phyloP scores from a whole-genome alignment of 805 yeast species.

The Ogataea saltuana region DNA sequence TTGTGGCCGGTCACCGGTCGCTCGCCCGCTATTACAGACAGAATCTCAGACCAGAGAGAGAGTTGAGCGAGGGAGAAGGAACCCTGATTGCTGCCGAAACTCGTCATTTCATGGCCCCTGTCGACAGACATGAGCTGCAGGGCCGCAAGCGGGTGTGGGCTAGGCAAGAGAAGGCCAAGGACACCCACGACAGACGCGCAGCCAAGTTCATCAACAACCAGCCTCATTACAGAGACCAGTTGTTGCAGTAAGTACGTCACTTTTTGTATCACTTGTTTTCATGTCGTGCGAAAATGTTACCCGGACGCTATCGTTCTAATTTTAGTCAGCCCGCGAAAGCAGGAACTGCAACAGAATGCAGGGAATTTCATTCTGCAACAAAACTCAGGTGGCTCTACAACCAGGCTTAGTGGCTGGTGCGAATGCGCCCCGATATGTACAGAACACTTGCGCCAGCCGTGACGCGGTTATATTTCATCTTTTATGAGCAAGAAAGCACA shows the following conservation, averaged over 20 bases:
- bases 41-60: conserved; percentile 50
- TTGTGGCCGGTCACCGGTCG: conserved; percentile 79
- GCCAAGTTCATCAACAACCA: conserved; percentile 77
- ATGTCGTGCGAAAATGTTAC: no score
- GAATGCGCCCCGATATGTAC: conserved; percentile 4
- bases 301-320: neutral
- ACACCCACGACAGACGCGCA: conserved; percentile 55
- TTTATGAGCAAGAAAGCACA: conserved; percentile 5
- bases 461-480: neutral
- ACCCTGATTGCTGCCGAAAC: conserved; percentile 79
- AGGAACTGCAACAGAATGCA: no score
- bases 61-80: conserved; percentile 62
- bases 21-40: conserved; percentile 73
- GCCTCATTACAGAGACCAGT: conserved; percentile 78
- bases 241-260: conserved; percentile 42
- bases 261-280: no score
- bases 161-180: conserved; percentile 50
- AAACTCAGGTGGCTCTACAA: no score
- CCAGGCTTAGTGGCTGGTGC: conserved; percentile 2
- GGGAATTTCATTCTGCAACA: conserved; percentile 5
- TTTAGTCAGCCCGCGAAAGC: no score
- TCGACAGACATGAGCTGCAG: conserved; percentile 43
- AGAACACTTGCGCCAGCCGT: neutral
- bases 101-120: conserved; percentile 48
- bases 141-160: conserved; percentile 61